Conservation (phyloP, 805 yeast genomes). For the Candida pseudoglaebosa region DNA sequence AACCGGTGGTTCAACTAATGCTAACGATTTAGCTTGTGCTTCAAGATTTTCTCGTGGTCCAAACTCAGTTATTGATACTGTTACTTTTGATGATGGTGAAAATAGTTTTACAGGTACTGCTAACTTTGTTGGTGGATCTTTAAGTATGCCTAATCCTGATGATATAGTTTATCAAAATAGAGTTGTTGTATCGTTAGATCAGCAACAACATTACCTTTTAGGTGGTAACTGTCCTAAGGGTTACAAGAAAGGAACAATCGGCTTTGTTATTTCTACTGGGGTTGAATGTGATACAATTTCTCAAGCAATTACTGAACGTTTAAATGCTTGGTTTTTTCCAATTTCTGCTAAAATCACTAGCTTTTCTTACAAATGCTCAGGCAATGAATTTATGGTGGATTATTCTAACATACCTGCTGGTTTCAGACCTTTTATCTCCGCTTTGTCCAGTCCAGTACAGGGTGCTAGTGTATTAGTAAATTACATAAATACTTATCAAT, state of each 20-base stretch:
- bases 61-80: conserved; percentile 12
- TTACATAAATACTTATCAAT: not conserved
- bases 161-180: conserved; percentile 4
- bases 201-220: conserved; percentile 10
- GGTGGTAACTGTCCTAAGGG: conserved; percentile 16
- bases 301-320: conserved; percentile 15
- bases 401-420: conserved; percentile 24
- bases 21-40: conserved; percentile 13
- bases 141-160: not conserved
- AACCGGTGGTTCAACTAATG: conserved; percentile 10
- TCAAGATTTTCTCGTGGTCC: conserved; percentile 10
- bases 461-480: not conserved
- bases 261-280: conserved; percentile 10
- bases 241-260: conserved; percentile 16
- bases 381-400: conserved; percentile 7
- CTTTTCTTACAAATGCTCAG: conserved; percentile 12
- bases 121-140: conserved; percentile 1
- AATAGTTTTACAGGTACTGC: conserved; percentile 1
- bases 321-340: conserved; percentile 21
- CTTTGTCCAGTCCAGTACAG: not conserved
- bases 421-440: conserved; percentile 10
- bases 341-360: conserved; percentile 3
- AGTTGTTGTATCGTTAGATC: conserved; percentile 10
- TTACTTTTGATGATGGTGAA: conserved; percentile 10
- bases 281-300: conserved; percentile 18